phyloP scores from a whole-genome alignment of 768 basidiomycete species.

The Leccinum uliginosum region DNA sequence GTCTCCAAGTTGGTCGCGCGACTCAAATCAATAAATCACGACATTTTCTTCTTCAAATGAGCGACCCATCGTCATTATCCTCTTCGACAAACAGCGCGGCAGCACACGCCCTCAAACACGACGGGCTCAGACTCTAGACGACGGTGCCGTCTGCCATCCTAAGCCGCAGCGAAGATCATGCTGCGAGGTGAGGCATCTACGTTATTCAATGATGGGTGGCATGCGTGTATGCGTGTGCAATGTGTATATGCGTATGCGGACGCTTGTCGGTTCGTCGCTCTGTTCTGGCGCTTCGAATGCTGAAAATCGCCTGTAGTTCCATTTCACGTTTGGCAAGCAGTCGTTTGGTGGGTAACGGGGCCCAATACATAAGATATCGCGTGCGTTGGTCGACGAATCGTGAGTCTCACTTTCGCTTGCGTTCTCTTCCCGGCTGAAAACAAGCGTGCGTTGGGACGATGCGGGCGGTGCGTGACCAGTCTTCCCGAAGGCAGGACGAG shows the following conservation, averaged over 20 bases:
- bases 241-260: no score
- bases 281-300: not conserved
- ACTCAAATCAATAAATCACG: no score
- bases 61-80: not conserved
- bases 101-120: not conserved
- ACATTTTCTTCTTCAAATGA: no score
- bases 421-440: not conserved
- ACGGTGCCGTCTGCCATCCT: not conserved
- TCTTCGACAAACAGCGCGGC: not conserved
- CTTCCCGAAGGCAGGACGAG: constrained; percentile 26
- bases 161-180: not conserved
- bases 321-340: not conserved
- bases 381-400: not conserved
- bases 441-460: not conserved
- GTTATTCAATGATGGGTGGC: no score
- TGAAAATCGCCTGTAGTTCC: no score
- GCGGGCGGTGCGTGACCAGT: constrained; percentile 5
- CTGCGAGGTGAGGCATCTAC: not conserved
- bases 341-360: not conserved
- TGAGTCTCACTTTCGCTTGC: not conserved
- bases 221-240: no score
- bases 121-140: not conserved
- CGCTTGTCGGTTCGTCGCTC: not conserved
- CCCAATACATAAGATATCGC: not conserved
- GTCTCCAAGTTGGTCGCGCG: no score